Evolutionary conservation across 2,329 filamentous ascomycete species (phyloP), one percentile per base, ranked within the genome.

Genomic region (Didymella segeticola): DNA sequence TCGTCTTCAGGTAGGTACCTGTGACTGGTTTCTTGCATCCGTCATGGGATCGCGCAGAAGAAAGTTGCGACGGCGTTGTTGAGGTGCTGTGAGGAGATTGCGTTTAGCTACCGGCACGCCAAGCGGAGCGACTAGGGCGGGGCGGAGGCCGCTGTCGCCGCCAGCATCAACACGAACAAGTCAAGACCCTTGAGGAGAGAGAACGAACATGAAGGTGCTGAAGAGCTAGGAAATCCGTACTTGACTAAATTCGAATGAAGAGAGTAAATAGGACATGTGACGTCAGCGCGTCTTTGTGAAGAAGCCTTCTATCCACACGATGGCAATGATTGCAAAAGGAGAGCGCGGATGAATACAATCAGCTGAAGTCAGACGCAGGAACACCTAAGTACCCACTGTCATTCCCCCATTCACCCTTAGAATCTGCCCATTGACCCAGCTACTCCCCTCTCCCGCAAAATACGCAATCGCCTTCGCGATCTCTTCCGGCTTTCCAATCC

Each of bases 371-470:
- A 10, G 3, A 20, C 17, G n/a, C 14, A 22, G n/a, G 9, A 11
- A 6, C 2, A 14, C n/a, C 12, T 37, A 50, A 6, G 25, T 37
- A 17, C 58, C 56, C 11, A 67, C 54, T 6, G 59, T 61, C 63
- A 68, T 65, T 0, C 67, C 67, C 5, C 66, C 69, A 52, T 72
- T 70, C 2, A 62, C 63, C 43, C 61, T 61, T 22, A 69, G n/a
- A 30, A 63, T 57, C 61, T 70, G 67, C 11, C 69, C 67, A 55
- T 63, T 70, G 25, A 64, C 62, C 68, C 64, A 71, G n/a, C 47
- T 51, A 4, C 56, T 53, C 8, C 47, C 57, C 7, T 56, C 51
- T 1, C 63, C 60, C 14, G 39, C 52, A 30, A 70, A 56, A 14
- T 56, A 66, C 17, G 47, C 64, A 26, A 70, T 57, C n/a, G 51